Conservation (phyloP, 805 yeast species). For the Starmerella floricola region DNA sequence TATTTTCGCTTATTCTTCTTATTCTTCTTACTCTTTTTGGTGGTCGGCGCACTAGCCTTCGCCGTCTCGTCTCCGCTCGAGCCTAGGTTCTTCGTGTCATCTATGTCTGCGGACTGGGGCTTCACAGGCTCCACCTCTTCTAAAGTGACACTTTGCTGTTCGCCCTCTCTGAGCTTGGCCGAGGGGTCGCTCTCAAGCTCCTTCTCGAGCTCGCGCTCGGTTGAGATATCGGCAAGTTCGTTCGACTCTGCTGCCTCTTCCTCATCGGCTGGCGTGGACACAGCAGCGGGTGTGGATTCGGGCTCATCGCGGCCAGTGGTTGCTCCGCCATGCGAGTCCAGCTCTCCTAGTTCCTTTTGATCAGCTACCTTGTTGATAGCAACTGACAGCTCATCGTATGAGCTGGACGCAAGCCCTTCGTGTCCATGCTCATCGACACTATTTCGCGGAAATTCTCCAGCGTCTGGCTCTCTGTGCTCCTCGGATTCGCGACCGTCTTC, state of each 20-base stretch:
- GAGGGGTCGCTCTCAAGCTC: constrained; percentile 6
- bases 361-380: neutral
- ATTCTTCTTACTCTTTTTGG: constrained; percentile 20
- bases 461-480: too few species aligned
- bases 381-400: neutral
- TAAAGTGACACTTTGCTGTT: constrained; percentile 6
- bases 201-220: constrained; percentile 4
- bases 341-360: neutral
- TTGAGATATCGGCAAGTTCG: neutral
- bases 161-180: constrained; percentile 6
- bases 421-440: too few species aligned
- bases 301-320: too few species aligned
- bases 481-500: too few species aligned
- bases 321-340: too few species aligned
- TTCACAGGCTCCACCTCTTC: constrained; percentile 1
- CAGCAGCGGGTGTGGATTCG: too few species aligned
- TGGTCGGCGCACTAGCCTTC: neutral
- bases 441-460: too few species aligned
- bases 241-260: neutral
- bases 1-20: constrained; percentile 16
- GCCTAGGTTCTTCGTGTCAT: neutral
- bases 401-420: neutral
- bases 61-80: neutral
- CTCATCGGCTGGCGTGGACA: neutral
- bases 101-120: constrained; percentile 5